These are phyloP conservation scores for Blastocystis sp. DNA, from an alignment of 352 stramenopile species.

Conservation along the genomic window DNA sequence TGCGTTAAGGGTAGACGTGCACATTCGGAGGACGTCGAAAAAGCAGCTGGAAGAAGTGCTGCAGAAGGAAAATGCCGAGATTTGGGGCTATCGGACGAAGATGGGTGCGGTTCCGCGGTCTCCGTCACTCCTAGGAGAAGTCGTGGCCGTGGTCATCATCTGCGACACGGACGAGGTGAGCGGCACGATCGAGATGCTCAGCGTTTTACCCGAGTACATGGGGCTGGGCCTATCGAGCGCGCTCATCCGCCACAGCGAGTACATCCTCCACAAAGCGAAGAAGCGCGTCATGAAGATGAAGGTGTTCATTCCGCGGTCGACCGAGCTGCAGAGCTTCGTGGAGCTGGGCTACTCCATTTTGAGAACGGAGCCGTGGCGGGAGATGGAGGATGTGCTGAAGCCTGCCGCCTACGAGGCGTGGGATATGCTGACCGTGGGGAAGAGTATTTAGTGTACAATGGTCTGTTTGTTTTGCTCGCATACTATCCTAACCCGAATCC, in stretches of 20 bases:
- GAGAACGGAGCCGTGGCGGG: conserved; percentile 8
- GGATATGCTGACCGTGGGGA: conserved; percentile 16
- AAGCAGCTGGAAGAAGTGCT: conserved; percentile 16
- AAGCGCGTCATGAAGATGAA: conserved; percentile 24
- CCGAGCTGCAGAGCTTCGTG: background rate
- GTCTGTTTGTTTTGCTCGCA: conserved; percentile 5
- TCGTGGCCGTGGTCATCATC: conserved; percentile 30
- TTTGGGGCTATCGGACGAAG: conserved; percentile 45
- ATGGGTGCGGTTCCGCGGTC: background rate
- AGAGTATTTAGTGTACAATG: conserved; percentile 52
- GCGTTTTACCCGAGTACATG: conserved; percentile 60
- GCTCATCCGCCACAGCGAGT: conserved; percentile 29
- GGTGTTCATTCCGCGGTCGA: conserved; percentile 15
- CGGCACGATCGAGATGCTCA: conserved; percentile 16
- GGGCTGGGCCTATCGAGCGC: conserved; percentile 28
- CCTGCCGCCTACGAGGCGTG: conserved; percentile 13
- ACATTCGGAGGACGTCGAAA: conserved; percentile 48
- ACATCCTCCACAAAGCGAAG: conserved; percentile 30
- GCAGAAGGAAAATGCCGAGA: background rate
- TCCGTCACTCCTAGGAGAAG: background rate
- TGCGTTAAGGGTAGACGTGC: conserved; percentile 14
- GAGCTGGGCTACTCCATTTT: conserved; percentile 28
- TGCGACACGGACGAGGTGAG: background rate
- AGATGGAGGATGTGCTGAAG: conserved; percentile 47
- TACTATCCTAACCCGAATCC: background rate